A percentile compares a stretch with the other conserved stretches of the same genome.
phyloP scores from a whole-genome alignment of 169 alveolate species.

The Plasmodium ovale region DNA sequence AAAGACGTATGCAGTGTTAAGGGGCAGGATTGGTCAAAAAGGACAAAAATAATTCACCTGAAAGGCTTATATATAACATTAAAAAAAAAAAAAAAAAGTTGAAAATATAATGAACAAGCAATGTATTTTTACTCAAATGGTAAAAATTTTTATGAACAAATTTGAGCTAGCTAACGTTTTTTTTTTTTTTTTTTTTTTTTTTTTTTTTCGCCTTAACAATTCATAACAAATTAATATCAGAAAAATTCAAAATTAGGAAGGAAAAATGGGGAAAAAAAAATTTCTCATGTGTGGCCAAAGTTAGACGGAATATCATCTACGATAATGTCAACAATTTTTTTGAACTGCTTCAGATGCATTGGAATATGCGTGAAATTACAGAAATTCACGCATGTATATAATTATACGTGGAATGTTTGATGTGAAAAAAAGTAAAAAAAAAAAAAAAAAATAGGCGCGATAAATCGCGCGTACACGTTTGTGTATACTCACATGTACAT shows the following conservation, averaged over 20 bases:
- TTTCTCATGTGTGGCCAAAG: background rate
- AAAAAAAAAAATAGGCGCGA: too few species aligned
- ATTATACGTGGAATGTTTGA: too few species aligned
- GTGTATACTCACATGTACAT: background rate
- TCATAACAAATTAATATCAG: background rate
- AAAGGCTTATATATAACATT: background rate
- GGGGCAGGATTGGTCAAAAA: too few species aligned
- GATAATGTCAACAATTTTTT: too few species aligned
- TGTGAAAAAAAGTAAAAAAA: too few species aligned
- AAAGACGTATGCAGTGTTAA: background rate
- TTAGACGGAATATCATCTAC: too few species aligned
- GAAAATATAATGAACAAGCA: background rate
- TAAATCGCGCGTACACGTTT: background rate
- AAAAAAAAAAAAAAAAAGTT: background rate
- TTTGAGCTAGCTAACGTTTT: conserved; percentile 38
- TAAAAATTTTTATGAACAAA: conserved; percentile 3
- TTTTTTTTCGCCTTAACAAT: background rate
- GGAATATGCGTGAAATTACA: too few species aligned
- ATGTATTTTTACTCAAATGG: background rate
- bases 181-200: conserved; percentile 7
- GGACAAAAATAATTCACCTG: too few species aligned
- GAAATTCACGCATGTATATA: too few species aligned
- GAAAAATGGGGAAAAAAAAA: background rate
- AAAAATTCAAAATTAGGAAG: too few species aligned
- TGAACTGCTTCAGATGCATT: too few species aligned